A percentile compares a stretch with the other conserved stretches of the same genome.
Conservation (phyloP, 805 yeast genomes). For the Metschnikowia picachoensis region DNA sequence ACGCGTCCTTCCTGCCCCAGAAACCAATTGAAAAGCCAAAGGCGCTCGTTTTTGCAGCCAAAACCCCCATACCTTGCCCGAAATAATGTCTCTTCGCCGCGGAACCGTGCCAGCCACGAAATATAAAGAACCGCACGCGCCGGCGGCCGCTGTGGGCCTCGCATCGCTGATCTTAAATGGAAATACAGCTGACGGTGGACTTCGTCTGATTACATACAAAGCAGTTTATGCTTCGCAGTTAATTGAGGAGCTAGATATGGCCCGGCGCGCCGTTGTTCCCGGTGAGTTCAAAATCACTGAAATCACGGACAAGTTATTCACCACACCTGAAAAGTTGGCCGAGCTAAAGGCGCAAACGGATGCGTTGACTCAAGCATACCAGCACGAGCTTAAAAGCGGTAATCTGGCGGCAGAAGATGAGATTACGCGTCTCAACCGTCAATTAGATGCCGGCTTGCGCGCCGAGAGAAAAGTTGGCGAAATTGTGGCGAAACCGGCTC, state of each 20-base stretch:
- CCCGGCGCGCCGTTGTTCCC: slow-evolving; percentile 26
- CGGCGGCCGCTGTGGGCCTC: slow-evolving; percentile 20
- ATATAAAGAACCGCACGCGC: slow-evolving; percentile 20
- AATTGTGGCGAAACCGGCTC: background rate
- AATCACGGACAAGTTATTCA: slow-evolving; percentile 18
- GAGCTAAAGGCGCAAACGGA: slow-evolving; percentile 24
- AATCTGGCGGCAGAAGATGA: background rate
- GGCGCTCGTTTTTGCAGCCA: too few relatives aligned
- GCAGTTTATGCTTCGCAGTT: slow-evolving; percentile 34
- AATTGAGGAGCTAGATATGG: slow-evolving; percentile 34
- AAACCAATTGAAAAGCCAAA: too few relatives aligned
- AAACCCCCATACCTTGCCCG: background rate
- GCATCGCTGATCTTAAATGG: slow-evolving; percentile 40
- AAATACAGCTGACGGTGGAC: slow-evolving; percentile 39
- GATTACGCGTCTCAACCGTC: slow-evolving; percentile 6
- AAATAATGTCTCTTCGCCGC: slow-evolving; percentile 2
- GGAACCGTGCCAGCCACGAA: slow-evolving; percentile 11
- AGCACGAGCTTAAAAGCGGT: background rate
- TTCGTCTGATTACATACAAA: slow-evolving; percentile 39
- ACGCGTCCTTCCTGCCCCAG: too few relatives aligned
- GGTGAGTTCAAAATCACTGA: slow-evolving; percentile 13
- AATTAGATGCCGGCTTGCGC: slow-evolving; percentile 14
- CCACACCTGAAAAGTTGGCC: slow-evolving; percentile 15
- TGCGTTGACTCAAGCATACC: background rate
- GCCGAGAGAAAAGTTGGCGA: background rate